Evolutionary conservation across 1,139 yeast species (phyloP), one percentile per base, ranked within the genome.

Genomic region (Wickerhamomyces sp.): DNA sequence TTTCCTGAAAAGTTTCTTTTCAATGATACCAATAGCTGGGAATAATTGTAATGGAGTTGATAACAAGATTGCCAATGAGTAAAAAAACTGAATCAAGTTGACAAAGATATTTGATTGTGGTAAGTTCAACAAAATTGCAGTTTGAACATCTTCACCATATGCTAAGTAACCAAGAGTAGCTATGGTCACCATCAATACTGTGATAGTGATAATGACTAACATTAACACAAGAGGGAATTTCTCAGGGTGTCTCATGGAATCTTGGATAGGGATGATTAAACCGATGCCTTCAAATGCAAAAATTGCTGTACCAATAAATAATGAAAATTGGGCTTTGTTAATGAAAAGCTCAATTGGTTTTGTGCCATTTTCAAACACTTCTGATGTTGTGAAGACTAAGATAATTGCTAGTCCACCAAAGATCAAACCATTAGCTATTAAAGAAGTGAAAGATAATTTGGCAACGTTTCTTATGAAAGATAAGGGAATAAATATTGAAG

Each of bases 271-370:
- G 30, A 84, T 73, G 36, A 84, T 81, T 32, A 84, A 64, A 0
- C 94, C 92, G 45, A 84, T 81, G 1, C 94, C 94, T 63, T 84
- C 94, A 54, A 81, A 84, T 1, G 92, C 81, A 43, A 86, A 83
- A 17, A 84, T 87, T 0, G 90, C 90, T 3, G 85, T 87, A 4
- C 94, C 94, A 42, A 84, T 76, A 47, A 83, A 78, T 66, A 84
- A 67, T 2, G 90, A 75, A 83, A 89, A 84, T 42, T 73, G 65
- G 34, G 72, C 68, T n/a, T 73, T 48, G 56, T 83, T 83, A 56
- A 83, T 75, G 26, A 41, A 32, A 2, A 67, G 47, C 5, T 44
- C 51, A 15, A 66, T 47, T 7, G 70, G 66, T 4, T 76, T 74
- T 0, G 79, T 75, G 1, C 86, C 86, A 38, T 73, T 61, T 0